Base-by-base conservation (phyloP, 345 rosid species). In the Sonneratia caseolaris region DNA sequence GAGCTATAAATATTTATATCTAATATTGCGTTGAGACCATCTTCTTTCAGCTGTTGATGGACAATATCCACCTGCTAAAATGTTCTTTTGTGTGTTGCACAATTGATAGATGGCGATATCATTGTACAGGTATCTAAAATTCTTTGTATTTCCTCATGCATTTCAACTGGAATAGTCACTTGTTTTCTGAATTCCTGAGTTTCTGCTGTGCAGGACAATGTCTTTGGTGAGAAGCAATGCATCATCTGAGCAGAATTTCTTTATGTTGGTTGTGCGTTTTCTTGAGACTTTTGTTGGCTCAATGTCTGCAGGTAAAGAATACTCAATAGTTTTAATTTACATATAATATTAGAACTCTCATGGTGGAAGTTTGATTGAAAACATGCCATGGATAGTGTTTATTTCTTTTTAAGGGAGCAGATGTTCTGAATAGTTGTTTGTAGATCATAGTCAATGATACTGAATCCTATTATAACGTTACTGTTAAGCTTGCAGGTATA, bases 231-330 rank as follows among this genome's bases (percentile, higher is more conserved):
- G 88, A 82, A 91, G 92, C 77, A 82, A 83, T 72, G 84, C 83
- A 35, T 74, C 87, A 42, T 75, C 90, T 73, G 89, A 86, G n/a
- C 86, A 87, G 77, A 92, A 89, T 85, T 79, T 95, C 76, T 49
- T 95, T 73, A 89, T 89, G 91, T 84, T 95, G 86, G 72, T 92
- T 66, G 84, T 95, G 73, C 83, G 96, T 80, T 95, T 92, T 87
- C 97, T 95, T 21, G 98, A 95, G 84, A 95, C 96, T 69, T 95
- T 95, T 86, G 90, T 88, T 71, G 99, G 99, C 43, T 95, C 99
- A 68, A 76, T 95, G 91, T 95, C 99, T 78, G 90, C 98, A 82
- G 99, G 99, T 92, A 64, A 73, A 81, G 77, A 71, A 71, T 40
- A n/a, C 72, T 68, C 45, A 2, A 10, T 32, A 11, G 19, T 13